Base-by-base conservation (phyloP, 768 basidiomycete genomes). In the Pleurotus ostreatus region DNA sequence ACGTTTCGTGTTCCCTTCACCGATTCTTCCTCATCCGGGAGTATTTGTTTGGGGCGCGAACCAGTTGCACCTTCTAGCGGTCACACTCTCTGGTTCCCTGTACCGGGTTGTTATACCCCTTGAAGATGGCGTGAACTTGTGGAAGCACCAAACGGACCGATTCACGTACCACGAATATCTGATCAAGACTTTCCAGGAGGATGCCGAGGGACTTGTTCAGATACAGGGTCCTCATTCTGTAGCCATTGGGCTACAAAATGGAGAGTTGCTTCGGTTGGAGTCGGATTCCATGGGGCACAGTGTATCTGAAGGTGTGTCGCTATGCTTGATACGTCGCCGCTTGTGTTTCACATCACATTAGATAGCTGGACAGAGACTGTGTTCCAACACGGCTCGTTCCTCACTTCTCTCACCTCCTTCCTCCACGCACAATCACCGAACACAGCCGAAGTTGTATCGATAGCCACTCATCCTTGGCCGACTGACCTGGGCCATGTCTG, bases 1-100 rank as follows among this genome's bases (percentile, higher is more conserved):
- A 59, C 84, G 90, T 56, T 83, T 94, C 66, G 77, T 89, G 60
- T 91, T 92, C 62, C 90, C 91, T 38, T 82, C 88, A 8, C 65
- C 79, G 38, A 69, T 94, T 49, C 68, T 90, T 23, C 76, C 85
- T 11, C 72, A 78, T 47, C 91, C 92, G 2, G 79, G 84, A 18
- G 65, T 93, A 49, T 80, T 88, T 63, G 66, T 84, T 15, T 80
- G 77, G 70, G 73, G 77, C 47, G 67, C 75, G 25, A 67, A 70
- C 0, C 79, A 85, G 61, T 68, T 94, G 8, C 88, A 92, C 64
- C 68, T 95, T n/a, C 65, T 93, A 25, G 84, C 81, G 0, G 78
- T 88, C 22, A 88, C 90, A 0, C 68, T 74, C 47, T 72, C 77
- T 9, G 89, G 88, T 2, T 89, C 89, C 7, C 74, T 95, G 13